phyloP scores from a whole-genome alignment of 768 basidiomycete genomes.

The Tricholoma matsutake region DNA sequence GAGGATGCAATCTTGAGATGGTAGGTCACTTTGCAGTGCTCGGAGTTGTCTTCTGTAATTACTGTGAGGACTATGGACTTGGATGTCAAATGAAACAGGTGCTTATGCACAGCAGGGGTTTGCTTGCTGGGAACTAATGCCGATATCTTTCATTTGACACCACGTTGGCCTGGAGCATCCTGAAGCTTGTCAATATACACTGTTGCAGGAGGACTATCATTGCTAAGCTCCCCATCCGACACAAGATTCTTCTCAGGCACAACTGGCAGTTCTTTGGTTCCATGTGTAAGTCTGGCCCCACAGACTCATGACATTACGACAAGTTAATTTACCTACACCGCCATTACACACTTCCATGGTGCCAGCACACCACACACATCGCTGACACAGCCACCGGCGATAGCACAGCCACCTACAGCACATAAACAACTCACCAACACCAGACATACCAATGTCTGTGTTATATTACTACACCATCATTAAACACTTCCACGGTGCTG shows the following conservation, averaged over 20 bases:
- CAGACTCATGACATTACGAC: no score
- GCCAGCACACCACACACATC: no score
- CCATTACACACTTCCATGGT: no score
- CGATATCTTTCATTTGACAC: neutral
- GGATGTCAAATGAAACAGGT: neutral
- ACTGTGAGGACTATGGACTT: neutral
- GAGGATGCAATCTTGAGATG: neutral
- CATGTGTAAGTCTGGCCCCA: no score
- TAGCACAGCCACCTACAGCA: no score
- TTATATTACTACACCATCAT: no score
- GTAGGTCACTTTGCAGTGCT: neutral
- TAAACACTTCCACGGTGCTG: no score
- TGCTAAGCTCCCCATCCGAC: neutral
- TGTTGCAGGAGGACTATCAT: neutral
- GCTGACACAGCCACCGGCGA: no score
- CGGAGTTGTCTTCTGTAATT: neutral
- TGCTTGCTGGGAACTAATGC: neutral
- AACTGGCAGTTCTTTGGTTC: neutral
- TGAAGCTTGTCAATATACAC: neutral
- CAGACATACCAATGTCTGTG: no score
- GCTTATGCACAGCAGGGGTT: neutral
- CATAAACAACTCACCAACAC: no score
- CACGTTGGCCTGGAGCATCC: neutral
- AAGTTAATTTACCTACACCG: no score
- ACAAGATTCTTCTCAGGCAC: neutral